Base-by-base conservation (phyloP, 2,329 filamentous ascomycete species). In the Cordyceps fumosorosea region DNA sequence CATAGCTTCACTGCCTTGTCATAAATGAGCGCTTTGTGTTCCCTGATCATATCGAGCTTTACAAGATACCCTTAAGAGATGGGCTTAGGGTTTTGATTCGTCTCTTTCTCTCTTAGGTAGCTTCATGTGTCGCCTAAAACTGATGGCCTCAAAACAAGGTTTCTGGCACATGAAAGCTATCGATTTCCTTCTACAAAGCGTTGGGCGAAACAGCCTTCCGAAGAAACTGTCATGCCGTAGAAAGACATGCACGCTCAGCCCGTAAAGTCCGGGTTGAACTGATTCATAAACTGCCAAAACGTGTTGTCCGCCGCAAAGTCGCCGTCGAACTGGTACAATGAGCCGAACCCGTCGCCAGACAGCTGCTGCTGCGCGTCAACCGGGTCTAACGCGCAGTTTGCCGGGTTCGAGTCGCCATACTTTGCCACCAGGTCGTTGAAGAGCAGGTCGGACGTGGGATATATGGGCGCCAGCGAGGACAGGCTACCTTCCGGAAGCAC, bases 391-490 rank as follows among this genome's bases (percentile, higher is more conserved):
- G 45, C 18, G 47, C 47, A 59, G 34, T 32, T 29, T 10, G 37
- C 37, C 34, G 47, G n/a, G 12, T 71, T 50, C 8, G 64, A 40
- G n/a, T 67, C 66, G 61, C 69, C 67, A 53, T 70, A 71, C 3
- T 71, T 73, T n/a, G 76, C 80, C 14, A 75, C 77, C 4, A 86
- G 73, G 40, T 85, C 79, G 65, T 86, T 83, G 67, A 81, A 85
- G 0, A 84, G 72, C 5, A 87, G 72, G 65, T 86, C 84, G 22
- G 80, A 78, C 63, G 81, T 83, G 0, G 84, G 80, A 60, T 83
- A 84, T 63, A 85, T 77, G 18, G 83, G 81, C 65, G 81, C 78
- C 63, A 87, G 77, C 12, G 74, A 73, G 24, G 78, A 73, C 66
- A 84, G 79, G 66, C 81, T 66, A 20, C 53, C 65, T 22, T 54